These are phyloP conservation scores for Tuctoria greenei DNA, from an alignment of 176 grass and related monocot genomes.

Conservation along the genomic window DNA sequence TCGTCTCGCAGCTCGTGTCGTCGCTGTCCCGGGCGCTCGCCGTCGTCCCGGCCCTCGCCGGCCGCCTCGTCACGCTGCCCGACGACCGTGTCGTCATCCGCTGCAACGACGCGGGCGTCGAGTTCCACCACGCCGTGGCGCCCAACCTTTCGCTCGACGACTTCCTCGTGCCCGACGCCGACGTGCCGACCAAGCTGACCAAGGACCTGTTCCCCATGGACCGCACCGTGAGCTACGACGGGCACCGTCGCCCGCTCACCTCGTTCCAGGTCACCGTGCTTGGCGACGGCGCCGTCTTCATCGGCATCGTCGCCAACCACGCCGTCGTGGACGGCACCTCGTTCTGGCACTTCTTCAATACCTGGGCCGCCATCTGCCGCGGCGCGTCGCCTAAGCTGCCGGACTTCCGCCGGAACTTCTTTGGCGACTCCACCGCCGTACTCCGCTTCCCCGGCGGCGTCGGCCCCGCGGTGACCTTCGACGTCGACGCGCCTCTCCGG, in stretches of 20 bases:
- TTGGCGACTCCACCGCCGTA: conserved; percentile 73
- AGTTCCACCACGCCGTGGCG: conserved; percentile 65
- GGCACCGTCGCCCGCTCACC: conserved; percentile 69
- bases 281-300: conserved; percentile 71
- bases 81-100: conserved; percentile 66
- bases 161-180: conserved; percentile 57
- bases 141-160: conserved; percentile 42
- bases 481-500: conserved; percentile 62
- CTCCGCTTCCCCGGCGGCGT: conserved; percentile 64
- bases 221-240: conserved; percentile 73
- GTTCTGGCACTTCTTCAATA: conserved; percentile 91
- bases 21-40: conserved; percentile 66
- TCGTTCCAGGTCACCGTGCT: conserved; percentile 93
- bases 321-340: conserved; percentile 90
- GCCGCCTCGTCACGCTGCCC: conserved; percentile 68
- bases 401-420: conserved; percentile 75
- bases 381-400: conserved; percentile 54
- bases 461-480: conserved; percentile 74
- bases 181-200: conserved; percentile 61
- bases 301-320: conserved; percentile 80
- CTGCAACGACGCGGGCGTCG: conserved; percentile 78
- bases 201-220: conserved; percentile 86
- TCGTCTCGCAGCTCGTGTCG: conserved; percentile 59
- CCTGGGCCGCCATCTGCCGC: conserved; percentile 77
- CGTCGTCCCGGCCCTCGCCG: conserved; percentile 62